Evolutionary conservation across 768 basidiomycete genomes (phyloP).

Genomic region (Neoboletus subvelutipes): DNA sequence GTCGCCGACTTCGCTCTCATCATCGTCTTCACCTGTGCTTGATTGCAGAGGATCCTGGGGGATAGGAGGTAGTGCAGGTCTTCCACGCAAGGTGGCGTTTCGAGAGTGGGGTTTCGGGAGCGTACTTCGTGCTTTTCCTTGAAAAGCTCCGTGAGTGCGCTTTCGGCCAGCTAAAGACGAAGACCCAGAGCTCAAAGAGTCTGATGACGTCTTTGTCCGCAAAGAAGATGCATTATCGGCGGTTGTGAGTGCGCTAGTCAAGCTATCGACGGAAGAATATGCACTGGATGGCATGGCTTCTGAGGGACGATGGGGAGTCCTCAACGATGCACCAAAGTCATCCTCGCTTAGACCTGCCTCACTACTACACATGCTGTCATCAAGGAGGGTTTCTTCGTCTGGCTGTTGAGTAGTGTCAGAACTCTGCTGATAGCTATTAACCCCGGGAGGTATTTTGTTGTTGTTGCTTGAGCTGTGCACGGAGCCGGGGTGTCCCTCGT

Average conservation of each 20-base stretch:
- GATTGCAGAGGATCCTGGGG: slow-evolving; percentile 18
- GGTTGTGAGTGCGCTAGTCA: slow-evolving; percentile 38
- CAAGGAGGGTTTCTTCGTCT: slow-evolving; percentile 22
- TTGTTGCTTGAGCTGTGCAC: slow-evolving; percentile 62
- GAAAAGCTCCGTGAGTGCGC: slow-evolving; percentile 28
- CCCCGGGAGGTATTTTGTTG: slow-evolving; percentile 38
- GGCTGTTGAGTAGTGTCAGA: slow-evolving; percentile 5
- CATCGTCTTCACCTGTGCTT: slow-evolving; percentile 24
- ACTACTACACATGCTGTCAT: slow-evolving; percentile 29
- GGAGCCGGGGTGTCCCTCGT: slow-evolving; percentile 60
- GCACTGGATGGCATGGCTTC: slow-evolving; percentile 21
- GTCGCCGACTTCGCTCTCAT: slow-evolving; percentile 11
- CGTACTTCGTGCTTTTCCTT: slow-evolving; percentile 1
- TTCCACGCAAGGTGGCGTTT: slow-evolving; percentile 31
- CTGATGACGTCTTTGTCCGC: slow-evolving; percentile 41
- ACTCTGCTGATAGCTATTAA: slow-evolving; percentile 25
- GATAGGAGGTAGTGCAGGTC: slow-evolving; percentile 2
- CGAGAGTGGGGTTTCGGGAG: slow-evolving; percentile 11
- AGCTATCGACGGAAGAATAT: slow-evolving; percentile 27
- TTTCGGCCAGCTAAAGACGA: slow-evolving; percentile 43
- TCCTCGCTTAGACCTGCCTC: slow-evolving; percentile 41
- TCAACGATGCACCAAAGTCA: slow-evolving; percentile 64
- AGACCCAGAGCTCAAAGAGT: slow-evolving; percentile 40
- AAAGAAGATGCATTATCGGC: slow-evolving; percentile 39
- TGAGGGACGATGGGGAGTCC: slow-evolving; percentile 50